These are phyloP conservation scores for Wickerhamiella australiensis DNA, from an alignment of 805 yeast genomes.

Conservation along the genomic window DNA sequence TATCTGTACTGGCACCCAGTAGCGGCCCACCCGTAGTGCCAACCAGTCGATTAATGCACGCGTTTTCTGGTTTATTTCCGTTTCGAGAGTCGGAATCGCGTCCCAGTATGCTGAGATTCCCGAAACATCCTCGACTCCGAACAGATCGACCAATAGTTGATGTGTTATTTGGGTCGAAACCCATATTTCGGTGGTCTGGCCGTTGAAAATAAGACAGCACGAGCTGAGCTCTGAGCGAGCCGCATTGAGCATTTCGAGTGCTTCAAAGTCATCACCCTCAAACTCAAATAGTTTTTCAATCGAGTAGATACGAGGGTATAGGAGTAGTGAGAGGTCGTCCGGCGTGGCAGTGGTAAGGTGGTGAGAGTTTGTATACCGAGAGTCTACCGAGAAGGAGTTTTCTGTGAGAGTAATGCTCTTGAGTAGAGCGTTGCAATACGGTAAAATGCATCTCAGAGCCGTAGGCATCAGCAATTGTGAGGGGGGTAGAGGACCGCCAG, in stretches of 20 bases:
- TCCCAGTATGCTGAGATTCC: conserved; percentile 40
- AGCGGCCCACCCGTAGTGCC: conserved; percentile 31
- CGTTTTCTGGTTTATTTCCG: conserved; percentile 57
- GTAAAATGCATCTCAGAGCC: conserved; percentile 57
- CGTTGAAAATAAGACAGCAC: conserved; percentile 66
- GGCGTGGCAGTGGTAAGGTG: conserved; percentile 43
- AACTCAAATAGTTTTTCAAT: conserved; percentile 38
- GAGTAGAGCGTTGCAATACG: conserved; percentile 53
- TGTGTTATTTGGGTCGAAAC: conserved; percentile 59
- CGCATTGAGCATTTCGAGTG: conserved; percentile 42
- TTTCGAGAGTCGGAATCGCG: conserved; percentile 57
- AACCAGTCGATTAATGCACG: conserved; percentile 50
- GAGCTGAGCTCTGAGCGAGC: conserved; percentile 43
- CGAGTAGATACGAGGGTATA: conserved; percentile 73
- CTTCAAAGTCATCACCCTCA: conserved; percentile 30
- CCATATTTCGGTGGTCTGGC: conserved; percentile 47
- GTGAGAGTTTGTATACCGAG: conserved; percentile 45
- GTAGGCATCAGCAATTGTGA: conserved; percentile 73
- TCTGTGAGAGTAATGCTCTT: conserved; percentile 54
- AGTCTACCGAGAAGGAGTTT: conserved; percentile 41
- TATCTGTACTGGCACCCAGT: conserved; percentile 41
- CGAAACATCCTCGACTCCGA: conserved; percentile 39
- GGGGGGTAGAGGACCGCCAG: conserved; percentile 32
- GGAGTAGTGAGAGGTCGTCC: conserved; percentile 44
- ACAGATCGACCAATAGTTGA: conserved; percentile 55